Conservation (phyloP, 2,329 filamentous ascomycete genomes). For the Myriosclerotinia duriaeana region DNA sequence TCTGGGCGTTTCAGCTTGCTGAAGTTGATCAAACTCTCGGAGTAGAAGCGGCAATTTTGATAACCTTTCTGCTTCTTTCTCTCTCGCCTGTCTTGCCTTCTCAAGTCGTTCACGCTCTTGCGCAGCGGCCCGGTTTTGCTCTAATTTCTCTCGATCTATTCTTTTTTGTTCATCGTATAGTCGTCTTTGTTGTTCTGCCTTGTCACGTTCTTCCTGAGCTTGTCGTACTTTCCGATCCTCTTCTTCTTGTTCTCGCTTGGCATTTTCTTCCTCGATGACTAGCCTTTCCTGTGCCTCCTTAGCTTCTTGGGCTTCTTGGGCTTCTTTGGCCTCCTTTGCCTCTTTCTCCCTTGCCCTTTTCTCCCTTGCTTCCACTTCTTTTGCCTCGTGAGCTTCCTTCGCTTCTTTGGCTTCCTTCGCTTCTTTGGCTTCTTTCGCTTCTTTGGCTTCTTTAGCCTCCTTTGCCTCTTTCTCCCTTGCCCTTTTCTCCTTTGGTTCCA, state of each 20-base stretch:
- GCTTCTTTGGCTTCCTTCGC: conserved; percentile 39
- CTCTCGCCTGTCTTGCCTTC: conserved; percentile 49
- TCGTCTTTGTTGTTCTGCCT: conserved; percentile 43
- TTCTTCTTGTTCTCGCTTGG: conserved; percentile 38
- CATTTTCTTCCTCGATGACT: conserved; percentile 41
- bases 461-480: conserved; percentile 25
- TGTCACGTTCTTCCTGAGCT: conserved; percentile 35
- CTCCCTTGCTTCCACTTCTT: conserved; percentile 31
- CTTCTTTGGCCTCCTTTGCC: conserved; percentile 28
- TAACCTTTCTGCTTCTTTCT: conserved; percentile 55
- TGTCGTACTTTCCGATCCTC: conserved; percentile 36
- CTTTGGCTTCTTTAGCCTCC: conserved; percentile 29
- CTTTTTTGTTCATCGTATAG: conserved; percentile 40
- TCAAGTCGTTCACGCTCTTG: conserved; percentile 51
- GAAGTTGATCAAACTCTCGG: conserved; percentile 57
- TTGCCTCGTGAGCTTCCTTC: conserved; percentile 27
- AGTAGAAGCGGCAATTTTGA: conserved; percentile 60
- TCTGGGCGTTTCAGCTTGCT: conserved; percentile 52
- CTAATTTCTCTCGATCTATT: conserved; percentile 44
- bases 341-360: conserved; percentile 26
- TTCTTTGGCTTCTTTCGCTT: conserved; percentile 41
- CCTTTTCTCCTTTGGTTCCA: conserved; percentile 23
- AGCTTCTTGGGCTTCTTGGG: conserved; percentile 30
- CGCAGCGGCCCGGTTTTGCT: conserved; percentile 36
- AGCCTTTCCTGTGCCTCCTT: conserved; percentile 35